A percentile compares a stretch with the other conserved stretches of the same genome.
Conservation (phyloP, 106 monocot species). For the Dioscorea zingiberensis region DNA sequence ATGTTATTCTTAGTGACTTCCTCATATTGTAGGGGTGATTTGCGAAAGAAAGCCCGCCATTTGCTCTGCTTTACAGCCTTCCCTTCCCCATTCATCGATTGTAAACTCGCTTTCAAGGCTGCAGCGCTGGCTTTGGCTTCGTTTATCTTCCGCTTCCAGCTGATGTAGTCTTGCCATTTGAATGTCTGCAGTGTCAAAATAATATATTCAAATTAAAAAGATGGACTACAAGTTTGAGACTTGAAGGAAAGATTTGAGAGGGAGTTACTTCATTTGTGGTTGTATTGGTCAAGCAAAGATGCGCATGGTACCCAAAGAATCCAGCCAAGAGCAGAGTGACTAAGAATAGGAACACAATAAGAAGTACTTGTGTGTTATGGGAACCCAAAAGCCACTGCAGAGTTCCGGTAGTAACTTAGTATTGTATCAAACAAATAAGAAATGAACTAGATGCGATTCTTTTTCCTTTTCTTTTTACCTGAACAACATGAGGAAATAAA, state of each 20-base stretch:
- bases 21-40: conserved; percentile 38
- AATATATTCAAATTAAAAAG: not conserved
- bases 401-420: not conserved
- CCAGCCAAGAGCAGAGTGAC: conserved; percentile 67
- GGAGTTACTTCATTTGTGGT: conserved; percentile 90
- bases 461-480: conserved; percentile 56
- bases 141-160: conserved; percentile 78
- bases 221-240: not conserved
- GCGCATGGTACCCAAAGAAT: conserved; percentile 87
- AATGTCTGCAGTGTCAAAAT: conserved; percentile 43
- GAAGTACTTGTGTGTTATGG: conserved; percentile 80
- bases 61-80: conserved; percentile 35
- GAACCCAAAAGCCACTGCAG: conserved; percentile 81
- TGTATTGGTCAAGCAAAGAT: conserved; percentile 87
- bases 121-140: conserved; percentile 77
- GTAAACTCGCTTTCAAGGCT: conserved; percentile 50
- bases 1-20: conserved; percentile 54
- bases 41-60: conserved; percentile 53
- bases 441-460: not conserved
- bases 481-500: conserved; percentile 75
- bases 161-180: conserved; percentile 96
- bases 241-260: not conserved
- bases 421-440: not conserved
- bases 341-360: conserved; percentile 64
- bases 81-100: conserved; percentile 23